phyloP scores from a whole-genome alignment of 2,329 filamentous ascomycete genomes.

The Penicillium sp. region DNA sequence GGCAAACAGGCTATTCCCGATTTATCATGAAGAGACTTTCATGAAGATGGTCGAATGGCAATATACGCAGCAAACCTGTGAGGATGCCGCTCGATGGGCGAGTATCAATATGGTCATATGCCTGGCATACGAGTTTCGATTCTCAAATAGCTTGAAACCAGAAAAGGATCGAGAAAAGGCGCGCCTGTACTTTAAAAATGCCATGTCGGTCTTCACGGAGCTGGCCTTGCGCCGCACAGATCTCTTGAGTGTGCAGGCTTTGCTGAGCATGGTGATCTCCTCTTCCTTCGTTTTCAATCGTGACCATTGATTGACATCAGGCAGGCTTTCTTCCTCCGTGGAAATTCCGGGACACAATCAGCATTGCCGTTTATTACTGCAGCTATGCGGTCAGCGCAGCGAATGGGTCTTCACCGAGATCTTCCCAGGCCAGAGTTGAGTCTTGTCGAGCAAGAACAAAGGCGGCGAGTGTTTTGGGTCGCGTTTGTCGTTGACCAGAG shows the following conservation, averaged over 20 bases:
- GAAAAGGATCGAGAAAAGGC: slow-evolving; percentile 88
- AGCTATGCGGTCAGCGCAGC: slow-evolving; percentile 84
- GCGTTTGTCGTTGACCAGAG: slow-evolving; percentile 71
- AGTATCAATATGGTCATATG: slow-evolving; percentile 88
- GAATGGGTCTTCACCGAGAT: slow-evolving; percentile 88
- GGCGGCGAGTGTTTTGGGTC: slow-evolving; percentile 73
- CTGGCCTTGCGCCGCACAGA: slow-evolving; percentile 92
- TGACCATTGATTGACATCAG: not conserved
- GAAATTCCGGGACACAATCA: slow-evolving; percentile 90
- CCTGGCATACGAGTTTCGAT: slow-evolving; percentile 82
- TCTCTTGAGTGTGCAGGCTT: slow-evolving; percentile 84
- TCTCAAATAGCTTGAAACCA: slow-evolving; percentile 86
- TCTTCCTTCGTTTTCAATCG: not conserved
- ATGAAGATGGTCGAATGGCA: slow-evolving; percentile 94
- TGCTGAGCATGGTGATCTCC: slow-evolving; percentile 72
- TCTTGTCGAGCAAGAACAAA: slow-evolving; percentile 85
- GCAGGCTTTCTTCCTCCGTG: slow-evolving; percentile 79
- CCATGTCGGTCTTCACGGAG: slow-evolving; percentile 86
- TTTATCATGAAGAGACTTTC: slow-evolving; percentile 94
- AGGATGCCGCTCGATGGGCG: slow-evolving; percentile 95
- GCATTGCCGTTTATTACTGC: slow-evolving; percentile 85
- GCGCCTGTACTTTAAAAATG: slow-evolving; percentile 93
- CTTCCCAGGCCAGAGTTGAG: slow-evolving; percentile 87
- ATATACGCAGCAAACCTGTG: slow-evolving; percentile 86
- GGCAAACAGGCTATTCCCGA: slow-evolving; percentile 95